Base-by-base conservation (phyloP, 2,329 filamentous ascomycete genomes). In the Diaporthe citrichinensis region DNA sequence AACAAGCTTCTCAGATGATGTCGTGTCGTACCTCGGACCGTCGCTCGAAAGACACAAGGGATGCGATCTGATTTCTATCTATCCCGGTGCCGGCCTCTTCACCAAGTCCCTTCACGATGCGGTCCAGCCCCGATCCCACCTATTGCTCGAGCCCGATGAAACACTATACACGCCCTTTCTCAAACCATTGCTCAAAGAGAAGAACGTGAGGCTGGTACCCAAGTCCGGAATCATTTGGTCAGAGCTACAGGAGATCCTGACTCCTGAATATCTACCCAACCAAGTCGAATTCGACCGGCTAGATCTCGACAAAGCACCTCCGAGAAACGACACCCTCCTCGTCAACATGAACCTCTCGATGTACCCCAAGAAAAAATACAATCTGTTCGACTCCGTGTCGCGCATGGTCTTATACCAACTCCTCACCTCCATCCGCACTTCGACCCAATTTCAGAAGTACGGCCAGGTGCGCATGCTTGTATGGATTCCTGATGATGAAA, bases 1-100 rank as follows among this genome's bases (percentile, higher is more conserved):
- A 25, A 46, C 25, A 28, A 74, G 69, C 92, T 36, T 68, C n/a
- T 10, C 46, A 69, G 94, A 95, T 80, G 92, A 96, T 79, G 86
- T 94, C 20, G 79, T 98, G 61, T 82, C 90, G 9, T 94, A 94
- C 76, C 85, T 97, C n/a, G 91, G 90, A 3, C 89, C 90, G 1
- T 92, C 91, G 3, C 88, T 98, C 25, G 85, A 91, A 46, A 90
- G 91, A 59, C 93, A 97, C 83, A 86, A 88, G 68, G 94, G 94
- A 72, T 95, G 96, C 84, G 95, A 98, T 80, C 89, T 98, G 59
- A 87, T 99, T 79, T 96, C 98, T 81, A 86, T 98, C 74, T 95
- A 96, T 82, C 96, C 96, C 0, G 95, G 95, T 20, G 86, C 86
- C 1, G 95, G 95, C 12, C 72, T 98, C 3, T 97, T 94, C 91